Conservation (phyloP, 2,329 filamentous ascomycete species). For the Tolypocladium cylindrosporum region DNA sequence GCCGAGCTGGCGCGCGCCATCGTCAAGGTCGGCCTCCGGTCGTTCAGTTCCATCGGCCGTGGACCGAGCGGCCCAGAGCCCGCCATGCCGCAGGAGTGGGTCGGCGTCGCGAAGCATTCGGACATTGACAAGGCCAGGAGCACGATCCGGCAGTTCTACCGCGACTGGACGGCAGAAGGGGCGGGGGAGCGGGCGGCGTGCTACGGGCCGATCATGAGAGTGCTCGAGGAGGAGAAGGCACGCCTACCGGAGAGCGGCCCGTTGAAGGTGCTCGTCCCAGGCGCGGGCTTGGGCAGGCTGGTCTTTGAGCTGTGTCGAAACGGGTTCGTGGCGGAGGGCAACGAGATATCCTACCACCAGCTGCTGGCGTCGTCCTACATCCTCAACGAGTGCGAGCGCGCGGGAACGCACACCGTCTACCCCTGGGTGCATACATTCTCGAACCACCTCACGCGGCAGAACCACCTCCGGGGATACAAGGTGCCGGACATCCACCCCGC, state of each 20-base stretch:
- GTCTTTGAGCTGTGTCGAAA: constrained; percentile 74
- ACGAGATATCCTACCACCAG: constrained; percentile 95
- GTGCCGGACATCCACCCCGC: constrained; percentile 76
- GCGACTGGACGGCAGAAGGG: constrained; percentile 85
- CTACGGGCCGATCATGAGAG: constrained; percentile 62
- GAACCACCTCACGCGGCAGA: constrained; percentile 63
- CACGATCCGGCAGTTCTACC: constrained; percentile 86
- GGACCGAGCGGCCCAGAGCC: constrained; percentile 28
- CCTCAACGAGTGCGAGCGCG: constrained; percentile 54
- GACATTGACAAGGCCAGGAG: constrained; percentile 89
- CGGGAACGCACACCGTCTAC: constrained; percentile 61
- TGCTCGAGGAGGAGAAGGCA: constrained; percentile 43
- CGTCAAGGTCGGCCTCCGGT: constrained; percentile 54
- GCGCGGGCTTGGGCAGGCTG: constrained; percentile 77
- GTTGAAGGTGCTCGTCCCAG: constrained; percentile 71
- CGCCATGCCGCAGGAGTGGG: constrained; percentile 52
- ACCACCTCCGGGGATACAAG: constrained; percentile 64
- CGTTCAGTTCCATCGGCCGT: constrained; percentile 47
- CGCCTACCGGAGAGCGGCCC: constrained; percentile 21
- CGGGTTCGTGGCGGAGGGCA: constrained; percentile 74
- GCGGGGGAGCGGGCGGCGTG: constrained; percentile 62
- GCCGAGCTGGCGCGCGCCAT: constrained; percentile 75
- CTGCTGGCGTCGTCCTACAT: constrained; percentile 76
- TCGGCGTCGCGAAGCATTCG: constrained; percentile 55
- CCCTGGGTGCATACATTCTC: constrained; percentile 86